A percentile compares a stretch with the other conserved stretches of the same genome.
Evolutionary conservation across 2,329 filamentous ascomycete genomes (phyloP).

Genomic region (Metarhizium guizhouense): DNA sequence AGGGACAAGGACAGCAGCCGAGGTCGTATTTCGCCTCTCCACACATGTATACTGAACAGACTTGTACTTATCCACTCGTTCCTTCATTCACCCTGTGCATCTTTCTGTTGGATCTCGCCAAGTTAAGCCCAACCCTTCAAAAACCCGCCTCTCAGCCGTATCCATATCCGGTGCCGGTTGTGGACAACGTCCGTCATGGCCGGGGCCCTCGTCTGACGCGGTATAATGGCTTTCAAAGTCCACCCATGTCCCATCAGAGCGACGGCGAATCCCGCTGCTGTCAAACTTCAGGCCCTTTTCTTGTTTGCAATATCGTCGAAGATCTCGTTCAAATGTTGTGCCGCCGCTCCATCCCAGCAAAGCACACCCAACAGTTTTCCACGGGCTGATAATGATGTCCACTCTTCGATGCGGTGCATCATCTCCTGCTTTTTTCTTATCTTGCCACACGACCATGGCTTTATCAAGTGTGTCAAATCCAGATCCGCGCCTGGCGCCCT

Average conservation of each 20-base stretch:
- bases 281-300: constrained; percentile 76
- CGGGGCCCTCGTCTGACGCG: neutral
- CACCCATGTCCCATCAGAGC: constrained; percentile 57
- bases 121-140: constrained; percentile 63
- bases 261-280: constrained; percentile 71
- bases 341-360: constrained; percentile 82
- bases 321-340: constrained; percentile 81
- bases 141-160: constrained; percentile 72
- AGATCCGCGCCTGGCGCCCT: constrained; percentile 25
- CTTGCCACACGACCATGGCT: constrained; percentile 84
- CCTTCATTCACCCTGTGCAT: constrained; percentile 47
- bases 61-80: neutral
- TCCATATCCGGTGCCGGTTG: constrained; percentile 51
- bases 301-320: constrained; percentile 70
- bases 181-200: constrained; percentile 2
- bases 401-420: constrained; percentile 64
- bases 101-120: constrained; percentile 59
- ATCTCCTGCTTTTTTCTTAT: constrained; percentile 3
- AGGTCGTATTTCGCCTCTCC: no score
- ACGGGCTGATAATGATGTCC: constrained; percentile 85
- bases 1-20: no score
- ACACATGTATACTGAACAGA: neutral
- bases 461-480: constrained; percentile 90
- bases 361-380: constrained; percentile 82
- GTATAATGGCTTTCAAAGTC: constrained; percentile 50